Conservation (phyloP, 2,329 filamentous ascomycete species). For the Ophiostoma novo-ulmi region DNA sequence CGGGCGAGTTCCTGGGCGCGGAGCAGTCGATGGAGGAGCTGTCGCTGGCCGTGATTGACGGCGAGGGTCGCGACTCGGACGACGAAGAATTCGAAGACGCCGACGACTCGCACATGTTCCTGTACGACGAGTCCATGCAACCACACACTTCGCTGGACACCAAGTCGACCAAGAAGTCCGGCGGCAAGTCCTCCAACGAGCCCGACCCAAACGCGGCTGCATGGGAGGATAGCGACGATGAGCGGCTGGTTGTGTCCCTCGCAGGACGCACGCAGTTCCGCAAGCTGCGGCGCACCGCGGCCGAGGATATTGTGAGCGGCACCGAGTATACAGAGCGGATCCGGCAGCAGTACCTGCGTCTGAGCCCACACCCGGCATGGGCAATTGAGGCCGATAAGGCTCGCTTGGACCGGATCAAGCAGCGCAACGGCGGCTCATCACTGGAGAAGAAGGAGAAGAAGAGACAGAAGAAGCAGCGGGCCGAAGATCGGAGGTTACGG, state of each 20-base stretch:
- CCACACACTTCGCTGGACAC: constrained; percentile 11
- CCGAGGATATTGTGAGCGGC: constrained; percentile 80
- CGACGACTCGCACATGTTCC: constrained; percentile 79
- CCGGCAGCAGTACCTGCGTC: constrained; percentile 65
- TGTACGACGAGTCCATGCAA: constrained; percentile 55
- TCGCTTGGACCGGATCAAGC: constrained; percentile 44
- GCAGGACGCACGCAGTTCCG: constrained; percentile 68
- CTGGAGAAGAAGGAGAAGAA: constrained; percentile 11
- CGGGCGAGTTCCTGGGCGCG: constrained; percentile 40
- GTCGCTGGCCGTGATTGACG: constrained; percentile 29
- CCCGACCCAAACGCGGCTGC: constrained; percentile 47
- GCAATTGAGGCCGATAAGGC: constrained; percentile 48
- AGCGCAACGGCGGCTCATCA: constrained; percentile 22
- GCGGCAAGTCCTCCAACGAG: constrained; percentile 35
- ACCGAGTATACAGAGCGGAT: constrained; percentile 78
- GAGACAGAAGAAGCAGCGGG: constrained; percentile 32
- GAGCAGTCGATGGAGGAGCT: constrained; percentile 29
- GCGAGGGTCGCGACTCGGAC: constrained; percentile 25
- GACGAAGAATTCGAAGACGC: constrained; percentile 37
- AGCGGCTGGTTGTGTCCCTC: constrained; percentile 77
- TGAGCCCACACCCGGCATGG: constrained; percentile 59
- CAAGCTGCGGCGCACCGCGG: constrained; percentile 74
- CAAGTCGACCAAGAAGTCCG: constrained; percentile 30
- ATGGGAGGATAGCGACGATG: constrained; percentile 96
- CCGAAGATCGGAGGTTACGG: constrained; percentile 40